Evolutionary conservation across 208 protist genomes (phyloP).

Genomic region (Trypanosoma mega): DNA sequence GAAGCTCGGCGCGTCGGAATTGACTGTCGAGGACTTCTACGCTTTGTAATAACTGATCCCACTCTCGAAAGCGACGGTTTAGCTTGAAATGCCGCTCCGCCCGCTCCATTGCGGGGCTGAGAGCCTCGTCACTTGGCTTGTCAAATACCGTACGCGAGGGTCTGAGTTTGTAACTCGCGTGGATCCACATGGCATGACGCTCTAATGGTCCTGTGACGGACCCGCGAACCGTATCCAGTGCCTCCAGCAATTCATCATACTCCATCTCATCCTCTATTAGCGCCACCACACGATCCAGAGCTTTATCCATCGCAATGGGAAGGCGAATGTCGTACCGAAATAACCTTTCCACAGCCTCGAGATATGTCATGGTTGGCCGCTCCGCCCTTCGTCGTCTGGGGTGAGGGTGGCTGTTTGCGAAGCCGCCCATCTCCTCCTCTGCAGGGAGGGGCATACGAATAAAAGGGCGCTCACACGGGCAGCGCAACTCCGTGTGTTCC

Average conservation of each 20-base stretch:
- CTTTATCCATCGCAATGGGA: conserved; percentile 49
- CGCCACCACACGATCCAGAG: conserved; percentile 53
- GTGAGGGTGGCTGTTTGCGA: conserved; percentile 4
- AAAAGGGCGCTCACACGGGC: conserved; percentile 78
- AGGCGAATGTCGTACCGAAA: conserved; percentile 51
- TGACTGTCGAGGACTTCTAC: conserved; percentile 71
- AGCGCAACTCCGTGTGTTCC: conserved; percentile 59
- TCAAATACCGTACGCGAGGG: conserved; percentile 81
- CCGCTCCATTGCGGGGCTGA: conserved; percentile 64
- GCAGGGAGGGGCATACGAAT: conserved; percentile 38
- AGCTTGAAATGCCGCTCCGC: conserved; percentile 43
- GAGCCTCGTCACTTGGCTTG: conserved; percentile 65
- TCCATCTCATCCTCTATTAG: conserved; percentile 65
- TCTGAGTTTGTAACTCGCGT: conserved; percentile 73
- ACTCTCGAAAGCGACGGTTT: conserved; percentile 65
- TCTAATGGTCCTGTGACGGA: conserved; percentile 71
- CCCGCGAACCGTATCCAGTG: conserved; percentile 80
- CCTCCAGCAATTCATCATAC: conserved; percentile 76
- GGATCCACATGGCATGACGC: conserved; percentile 83
- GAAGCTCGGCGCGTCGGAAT: conserved; percentile 60
- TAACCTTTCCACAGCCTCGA: conserved; percentile 70
- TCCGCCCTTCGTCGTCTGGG: conserved; percentile 17
- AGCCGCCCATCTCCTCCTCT: not conserved
- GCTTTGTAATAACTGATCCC: conserved; percentile 52
- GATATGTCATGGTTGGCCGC: conserved; percentile 31